Base-by-base conservation (phyloP, 768 basidiomycete genomes). In the Hericium alpestre region DNA sequence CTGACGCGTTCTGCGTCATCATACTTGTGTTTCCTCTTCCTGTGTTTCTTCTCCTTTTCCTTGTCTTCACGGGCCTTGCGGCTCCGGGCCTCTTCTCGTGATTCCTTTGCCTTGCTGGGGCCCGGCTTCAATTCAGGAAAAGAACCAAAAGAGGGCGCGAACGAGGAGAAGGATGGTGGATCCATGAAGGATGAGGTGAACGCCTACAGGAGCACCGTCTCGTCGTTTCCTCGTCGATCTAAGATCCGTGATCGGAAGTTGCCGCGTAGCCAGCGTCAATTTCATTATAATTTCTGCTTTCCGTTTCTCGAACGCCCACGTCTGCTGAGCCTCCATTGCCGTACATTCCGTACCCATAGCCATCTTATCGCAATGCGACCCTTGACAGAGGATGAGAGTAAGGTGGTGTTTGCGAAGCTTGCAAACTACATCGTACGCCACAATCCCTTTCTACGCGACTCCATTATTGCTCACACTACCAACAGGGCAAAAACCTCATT, bases 351-450 rank as follows among this genome's bases (percentile, higher is more conserved):
- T 32, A 32, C 32, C 8, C 32, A 32, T 32, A 32, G 8, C 32
- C 9, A 32, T 32, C 32, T 32, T 32, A 10, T 32, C 9, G 20
- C 13, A n/a, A 96, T 97, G 95, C 86, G 95, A 9, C 95, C 95
- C 20, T 76, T 98, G 53, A 97, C 95, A 23, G 91, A 97, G 70
- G 93, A 96, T 58, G 95, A 99, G 73, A 95, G 91, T 65, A 96
- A 96, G 69, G 81, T 87, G 0, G 90, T 98, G 13, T 99, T 98
- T 65, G 86, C 89, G 41, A 99, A 99, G 71, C 81, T 99, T 41
- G 93, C 96, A 50, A 97, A 96, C 72, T 99, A 96, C 71, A 90
- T 99, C 66, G 92, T 93, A 55, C 48, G 86, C 53, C 10, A 38
- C 40, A 37, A 38, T 55, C 12, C 32, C 37, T 16, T 3, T 20